These are phyloP conservation scores for Mycena floridula DNA, from an alignment of 768 basidiomycete species.

Conservation along the genomic window DNA sequence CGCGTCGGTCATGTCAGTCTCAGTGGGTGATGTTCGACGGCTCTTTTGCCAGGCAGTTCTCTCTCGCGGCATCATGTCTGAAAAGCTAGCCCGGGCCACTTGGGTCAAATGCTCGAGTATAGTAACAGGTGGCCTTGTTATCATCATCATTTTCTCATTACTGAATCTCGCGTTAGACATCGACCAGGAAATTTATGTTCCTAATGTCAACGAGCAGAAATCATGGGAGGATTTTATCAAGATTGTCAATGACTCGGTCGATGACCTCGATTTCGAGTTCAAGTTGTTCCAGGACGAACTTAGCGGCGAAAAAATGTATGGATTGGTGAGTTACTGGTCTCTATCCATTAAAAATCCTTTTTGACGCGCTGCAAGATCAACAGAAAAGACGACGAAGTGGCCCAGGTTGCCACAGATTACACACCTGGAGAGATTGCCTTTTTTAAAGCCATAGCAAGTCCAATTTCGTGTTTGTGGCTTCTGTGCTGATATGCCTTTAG, in stretches of 20 bases:
- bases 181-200: constrained; percentile 44
- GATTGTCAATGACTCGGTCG: constrained; percentile 54
- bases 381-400: constrained; percentile 70
- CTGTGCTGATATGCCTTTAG: constrained; percentile 29
- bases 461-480: neutral
- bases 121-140: constrained; percentile 49
- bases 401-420: constrained; percentile 84
- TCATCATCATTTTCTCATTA: constrained; percentile 1
- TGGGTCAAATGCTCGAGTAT: constrained; percentile 65
- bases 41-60: constrained; percentile 78
- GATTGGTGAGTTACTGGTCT: constrained; percentile 45
- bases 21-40: constrained; percentile 59
- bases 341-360: neutral
- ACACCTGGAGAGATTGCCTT: constrained; percentile 71
- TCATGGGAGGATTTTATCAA: constrained; percentile 58
- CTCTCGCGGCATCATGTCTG: constrained; percentile 64
- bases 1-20: too few relatives aligned
- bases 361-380: constrained; percentile 56
- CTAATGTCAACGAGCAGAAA: constrained; percentile 40
- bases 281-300: constrained; percentile 56
- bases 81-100: constrained; percentile 53
- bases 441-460: constrained; percentile 75
- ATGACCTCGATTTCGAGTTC: constrained; percentile 71
- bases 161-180: constrained; percentile 1
- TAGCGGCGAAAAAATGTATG: constrained; percentile 58